These are phyloP conservation scores for Sporopachydermia lactativora DNA, from an alignment of 805 yeast genomes.

Conservation along the genomic window DNA sequence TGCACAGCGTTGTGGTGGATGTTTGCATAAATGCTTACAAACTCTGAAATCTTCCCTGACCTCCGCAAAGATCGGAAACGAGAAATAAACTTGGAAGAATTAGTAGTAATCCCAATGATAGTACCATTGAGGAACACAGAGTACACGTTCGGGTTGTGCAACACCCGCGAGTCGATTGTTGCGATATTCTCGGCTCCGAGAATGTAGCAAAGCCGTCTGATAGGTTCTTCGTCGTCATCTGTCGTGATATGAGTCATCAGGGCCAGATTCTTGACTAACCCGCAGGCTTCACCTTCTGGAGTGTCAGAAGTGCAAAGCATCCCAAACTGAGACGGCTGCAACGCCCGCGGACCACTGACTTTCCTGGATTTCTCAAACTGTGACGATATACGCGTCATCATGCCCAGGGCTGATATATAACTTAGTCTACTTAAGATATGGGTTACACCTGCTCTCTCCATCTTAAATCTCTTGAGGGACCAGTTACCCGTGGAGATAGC, in stretches of 20 bases:
- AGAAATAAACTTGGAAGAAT: constrained; percentile 68
- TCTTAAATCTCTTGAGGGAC: constrained; percentile 96
- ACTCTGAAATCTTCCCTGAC: constrained; percentile 73
- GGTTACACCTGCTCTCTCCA: constrained; percentile 99
- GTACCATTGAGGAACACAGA: constrained; percentile 93
- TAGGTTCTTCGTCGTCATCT: constrained; percentile 91
- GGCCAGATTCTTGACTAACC: constrained; percentile 91
- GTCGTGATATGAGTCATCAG: constrained; percentile 98
- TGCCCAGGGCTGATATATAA: constrained; percentile 89
- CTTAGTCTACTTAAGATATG: constrained; percentile 87
- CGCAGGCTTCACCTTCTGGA: constrained; percentile 99
- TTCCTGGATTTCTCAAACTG: constrained; percentile 96
- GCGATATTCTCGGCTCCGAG: constrained; percentile 85
- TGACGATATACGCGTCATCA: constrained; percentile 99
- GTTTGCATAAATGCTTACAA: constrained; percentile 82
- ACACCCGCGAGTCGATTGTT: constrained; percentile 65
- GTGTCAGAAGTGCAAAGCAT: constrained; percentile 98
- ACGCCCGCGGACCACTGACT: constrained; percentile 96
- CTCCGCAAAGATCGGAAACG: constrained; percentile 74
- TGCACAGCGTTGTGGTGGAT: constrained; percentile 87
- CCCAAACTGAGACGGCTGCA: constrained; percentile 98
- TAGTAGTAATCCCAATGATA: constrained; percentile 75
- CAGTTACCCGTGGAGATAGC: constrained; percentile 98
- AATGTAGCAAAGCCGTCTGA: constrained; percentile 57
- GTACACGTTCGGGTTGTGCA: constrained; percentile 65